Percentiles rank a stretch among this genome's conserved stretches.
These are phyloP conservation scores for Scedosporium boydii DNA, from an alignment of 2,329 filamentous ascomycete species.

Conservation along the genomic window DNA sequence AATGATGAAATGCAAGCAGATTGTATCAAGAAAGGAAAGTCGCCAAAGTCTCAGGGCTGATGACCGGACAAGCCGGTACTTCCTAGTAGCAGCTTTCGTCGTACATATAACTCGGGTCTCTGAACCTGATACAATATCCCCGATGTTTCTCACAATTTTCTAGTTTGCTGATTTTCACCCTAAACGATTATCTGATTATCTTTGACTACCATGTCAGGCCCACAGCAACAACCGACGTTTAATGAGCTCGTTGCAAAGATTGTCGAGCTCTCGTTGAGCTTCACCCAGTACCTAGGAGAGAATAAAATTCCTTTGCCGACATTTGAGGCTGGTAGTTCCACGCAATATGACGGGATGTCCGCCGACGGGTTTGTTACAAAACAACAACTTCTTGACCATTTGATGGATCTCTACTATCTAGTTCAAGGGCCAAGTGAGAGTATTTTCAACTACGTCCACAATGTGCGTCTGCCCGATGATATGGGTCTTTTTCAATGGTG, in stretches of 20 bases:
- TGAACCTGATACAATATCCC: no score
- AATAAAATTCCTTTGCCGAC: conserved; percentile 32
- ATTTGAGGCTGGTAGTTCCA: conserved; percentile 32
- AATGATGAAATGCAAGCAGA: background rate
- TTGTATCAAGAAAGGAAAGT: no score
- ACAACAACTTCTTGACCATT: conserved; percentile 32
- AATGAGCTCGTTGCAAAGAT: conserved; percentile 32
- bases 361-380: conserved; percentile 33
- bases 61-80: no score
- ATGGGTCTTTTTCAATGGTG: background rate
- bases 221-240: conserved; percentile 24
- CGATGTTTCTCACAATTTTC: no score
- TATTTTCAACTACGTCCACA: conserved; percentile 34
- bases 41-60: no score
- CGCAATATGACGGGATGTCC: conserved; percentile 28
- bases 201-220: background rate
- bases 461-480: conserved; percentile 16
- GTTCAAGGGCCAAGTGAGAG: conserved; percentile 39
- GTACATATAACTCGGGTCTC: no score
- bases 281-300: conserved; percentile 29
- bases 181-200: background rate
- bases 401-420: conserved; percentile 36
- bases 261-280: conserved; percentile 28
- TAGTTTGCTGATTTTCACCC: background rate
- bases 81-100: no score